Percentiles rank a stretch among this genome's conserved stretches.
phyloP scores from a whole-genome alignment of 2,329 filamentous ascomycete species.

The Aureobasidium sp. region DNA sequence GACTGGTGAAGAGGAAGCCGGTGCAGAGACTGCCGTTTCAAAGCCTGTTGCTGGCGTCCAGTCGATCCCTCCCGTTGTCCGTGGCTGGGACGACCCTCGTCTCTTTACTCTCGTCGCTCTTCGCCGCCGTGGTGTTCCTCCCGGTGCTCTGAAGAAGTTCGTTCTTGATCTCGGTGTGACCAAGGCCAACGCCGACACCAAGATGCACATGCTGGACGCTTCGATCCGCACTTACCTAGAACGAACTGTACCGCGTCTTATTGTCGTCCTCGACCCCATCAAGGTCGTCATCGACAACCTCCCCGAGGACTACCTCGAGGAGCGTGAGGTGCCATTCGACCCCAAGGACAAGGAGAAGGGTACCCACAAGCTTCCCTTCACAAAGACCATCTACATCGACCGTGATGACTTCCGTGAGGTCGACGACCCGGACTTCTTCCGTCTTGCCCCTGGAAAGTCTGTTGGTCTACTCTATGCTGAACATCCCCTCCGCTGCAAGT shows the following conservation, averaged over 20 bases:
- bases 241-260: slow-evolving; percentile 76
- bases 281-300: slow-evolving; percentile 75
- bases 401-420: slow-evolving; percentile 68
- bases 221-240: slow-evolving; percentile 81
- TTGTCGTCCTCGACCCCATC: slow-evolving; percentile 82
- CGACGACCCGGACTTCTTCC: slow-evolving; percentile 68
- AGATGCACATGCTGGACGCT: slow-evolving; percentile 77
- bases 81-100: slow-evolving; percentile 85
- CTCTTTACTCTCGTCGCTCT: slow-evolving; percentile 82
- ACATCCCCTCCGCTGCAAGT: slow-evolving; percentile 60
- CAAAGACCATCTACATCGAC: slow-evolving; percentile 78
- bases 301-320: slow-evolving; percentile 57
- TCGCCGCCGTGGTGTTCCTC: slow-evolving; percentile 76
- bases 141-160: slow-evolving; percentile 81
- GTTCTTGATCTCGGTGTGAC: slow-evolving; percentile 89
- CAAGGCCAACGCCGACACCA: slow-evolving; percentile 70
- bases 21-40: slow-evolving; percentile 20
- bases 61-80: slow-evolving; percentile 52
- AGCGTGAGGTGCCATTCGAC: slow-evolving; percentile 69
- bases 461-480: slow-evolving; percentile 68
- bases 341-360: slow-evolving; percentile 69
- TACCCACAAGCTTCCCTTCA: slow-evolving; percentile 57
- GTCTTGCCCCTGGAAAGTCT: slow-evolving; percentile 65
- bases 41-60: slow-evolving; percentile 21
- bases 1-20: slow-evolving; percentile 33